These are phyloP conservation scores for Yarrowia sp. DNA, from an alignment of 805 yeast genomes.

Conservation along the genomic window DNA sequence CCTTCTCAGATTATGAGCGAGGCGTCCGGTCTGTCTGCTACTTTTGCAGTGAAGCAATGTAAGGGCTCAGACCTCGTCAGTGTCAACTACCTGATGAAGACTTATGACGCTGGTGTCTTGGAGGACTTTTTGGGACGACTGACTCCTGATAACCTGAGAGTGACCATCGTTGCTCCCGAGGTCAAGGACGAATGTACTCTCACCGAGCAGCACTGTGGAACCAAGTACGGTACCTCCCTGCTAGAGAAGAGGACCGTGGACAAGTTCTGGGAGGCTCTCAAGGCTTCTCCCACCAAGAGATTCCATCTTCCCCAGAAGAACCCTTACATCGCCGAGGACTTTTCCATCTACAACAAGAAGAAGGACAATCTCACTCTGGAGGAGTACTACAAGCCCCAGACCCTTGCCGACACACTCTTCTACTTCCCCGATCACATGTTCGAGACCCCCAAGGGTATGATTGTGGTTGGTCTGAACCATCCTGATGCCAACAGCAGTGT, in stretches of 20 bases:
- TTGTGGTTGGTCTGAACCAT: not conserved
- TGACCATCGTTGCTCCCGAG: conserved; percentile 61
- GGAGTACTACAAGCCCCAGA: conserved; percentile 16
- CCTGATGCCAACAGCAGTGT: not conserved
- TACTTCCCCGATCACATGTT: conserved; percentile 22
- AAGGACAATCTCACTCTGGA: not conserved
- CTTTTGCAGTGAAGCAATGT: conserved; percentile 58
- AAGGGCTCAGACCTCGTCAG: conserved; percentile 72
- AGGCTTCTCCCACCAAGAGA: not conserved
- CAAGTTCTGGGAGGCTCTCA: not conserved
- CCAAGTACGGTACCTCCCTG: conserved; percentile 5
- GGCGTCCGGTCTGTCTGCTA: conserved; percentile 71
- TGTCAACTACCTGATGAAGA: conserved; percentile 58
- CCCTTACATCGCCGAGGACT: conserved; percentile 23
- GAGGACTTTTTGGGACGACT: conserved; percentile 59
- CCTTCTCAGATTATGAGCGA: conserved; percentile 67
- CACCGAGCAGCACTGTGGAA: conserved; percentile 18
- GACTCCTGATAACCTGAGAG: conserved; percentile 65
- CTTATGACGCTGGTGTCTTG: conserved; percentile 64
- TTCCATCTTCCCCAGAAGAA: conserved; percentile 18
- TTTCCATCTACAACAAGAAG: conserved; percentile 4
- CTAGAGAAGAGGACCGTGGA: not conserved
- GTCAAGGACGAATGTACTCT: conserved; percentile 53
- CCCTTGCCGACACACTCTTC: not conserved
- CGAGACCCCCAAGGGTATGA: conserved; percentile 19